Conservation (phyloP, 83 land plant species). For the Thuja plicata region DNA sequence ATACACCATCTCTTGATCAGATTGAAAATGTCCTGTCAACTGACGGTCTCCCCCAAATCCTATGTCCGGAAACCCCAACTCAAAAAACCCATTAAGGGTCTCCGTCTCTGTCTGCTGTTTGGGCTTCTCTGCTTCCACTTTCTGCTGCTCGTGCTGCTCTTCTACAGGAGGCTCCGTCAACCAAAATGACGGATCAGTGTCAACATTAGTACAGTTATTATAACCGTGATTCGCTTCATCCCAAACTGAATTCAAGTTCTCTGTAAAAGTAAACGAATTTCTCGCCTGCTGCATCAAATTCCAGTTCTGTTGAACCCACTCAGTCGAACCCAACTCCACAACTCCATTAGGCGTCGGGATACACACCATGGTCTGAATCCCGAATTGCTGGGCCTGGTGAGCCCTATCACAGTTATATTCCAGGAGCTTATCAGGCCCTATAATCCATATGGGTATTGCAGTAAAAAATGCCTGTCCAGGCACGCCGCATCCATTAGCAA, state of each 20-base stretch:
- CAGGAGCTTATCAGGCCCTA: slow-evolving; percentile 37
- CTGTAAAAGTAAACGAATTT: slow-evolving; percentile 41
- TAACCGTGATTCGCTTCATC: not conserved
- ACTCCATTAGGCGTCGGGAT: slow-evolving; percentile 60
- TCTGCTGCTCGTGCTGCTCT: slow-evolving; percentile 7
- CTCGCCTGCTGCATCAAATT: slow-evolving; percentile 51
- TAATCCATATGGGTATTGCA: slow-evolving; percentile 46
- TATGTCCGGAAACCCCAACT: not conserved
- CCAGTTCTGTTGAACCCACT: slow-evolving; percentile 34
- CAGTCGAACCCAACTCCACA: slow-evolving; percentile 72
- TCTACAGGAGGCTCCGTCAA: slow-evolving; percentile 7
- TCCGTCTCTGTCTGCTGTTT: not conserved
- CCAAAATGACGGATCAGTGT: not conserved
- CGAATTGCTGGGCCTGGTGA: slow-evolving; percentile 51
- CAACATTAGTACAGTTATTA: not conserved
- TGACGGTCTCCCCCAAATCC: slow-evolving; percentile 14
- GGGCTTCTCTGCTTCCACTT: not conserved
- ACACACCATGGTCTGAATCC: slow-evolving; percentile 66
- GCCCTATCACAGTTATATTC: slow-evolving; percentile 52
- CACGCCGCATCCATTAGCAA: slow-evolving; percentile 51
- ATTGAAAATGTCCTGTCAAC: not conserved
- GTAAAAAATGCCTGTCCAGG: slow-evolving; percentile 55
- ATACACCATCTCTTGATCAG: not conserved
- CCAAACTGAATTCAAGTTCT: not conserved
- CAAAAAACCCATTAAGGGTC: not conserved